Evolutionary conservation across 2,329 filamentous ascomycete genomes (phyloP), one percentile per base, ranked within the genome.

Genomic region (Metarhizium album): DNA sequence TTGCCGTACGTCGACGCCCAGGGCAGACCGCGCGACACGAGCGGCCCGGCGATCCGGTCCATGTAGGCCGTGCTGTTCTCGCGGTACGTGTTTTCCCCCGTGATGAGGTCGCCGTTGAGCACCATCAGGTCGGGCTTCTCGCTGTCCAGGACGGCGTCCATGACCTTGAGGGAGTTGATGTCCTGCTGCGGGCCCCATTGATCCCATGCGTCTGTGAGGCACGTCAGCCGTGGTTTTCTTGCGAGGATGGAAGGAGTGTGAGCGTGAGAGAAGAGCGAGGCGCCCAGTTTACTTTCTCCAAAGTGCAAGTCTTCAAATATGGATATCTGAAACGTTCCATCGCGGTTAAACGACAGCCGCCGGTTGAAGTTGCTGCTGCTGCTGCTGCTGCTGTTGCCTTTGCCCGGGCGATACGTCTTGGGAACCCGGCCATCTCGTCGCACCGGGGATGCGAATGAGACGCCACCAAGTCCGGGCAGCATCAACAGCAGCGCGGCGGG

Each of bases 1-100:
- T 87, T 87, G 0, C 84, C 84, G 54, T 87, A 87, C 0, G 82
- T 82, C 0, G 79, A 82, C 2, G 82, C 83, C 78, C 82, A 88
- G 0, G 72, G 70, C 0, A 84, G 60, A 7, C 70, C 69, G 16
- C 75, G 73, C 3, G 74, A 55, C 0, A 84, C 67, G 0, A 88
- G 65, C 0, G 82, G 82, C 2, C 59, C 65, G 1, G 84, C 78
- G 9, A 84, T 74, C 56, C 74, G 64, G 56, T 86, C 79, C 3
- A 86, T 52, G 49, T 84, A 82, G 6, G 65, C 57, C 0, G 78
- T 81, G 50, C 61, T 63, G 58, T 84, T 84, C 3, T 74, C 65
- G 3, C 70, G 52, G 53, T 70, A 77, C 0, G 74, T 75, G 51
- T 82, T 80, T 52, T 87, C 83, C 38, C 84, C 83, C 0, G 83